phyloP scores from a whole-genome alignment of 345 rosid genomes.

The Murraya paniculata region DNA sequence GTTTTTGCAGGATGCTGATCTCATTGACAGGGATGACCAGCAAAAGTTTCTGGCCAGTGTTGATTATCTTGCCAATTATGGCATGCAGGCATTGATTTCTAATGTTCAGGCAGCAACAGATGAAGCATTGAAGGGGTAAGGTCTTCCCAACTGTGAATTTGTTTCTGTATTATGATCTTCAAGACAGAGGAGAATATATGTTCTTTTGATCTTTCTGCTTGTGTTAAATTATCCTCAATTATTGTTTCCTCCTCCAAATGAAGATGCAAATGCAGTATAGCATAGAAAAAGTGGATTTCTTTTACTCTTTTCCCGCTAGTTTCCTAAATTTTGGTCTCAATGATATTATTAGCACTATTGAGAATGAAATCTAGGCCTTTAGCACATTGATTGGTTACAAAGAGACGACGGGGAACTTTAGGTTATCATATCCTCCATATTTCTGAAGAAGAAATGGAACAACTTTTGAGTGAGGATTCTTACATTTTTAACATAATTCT shows the following conservation, averaged over 20 bases:
- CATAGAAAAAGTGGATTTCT: neutral
- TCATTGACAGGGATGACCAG: conserved; percentile 70
- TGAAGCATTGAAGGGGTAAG: conserved; percentile 79
- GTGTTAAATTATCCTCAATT: neutral
- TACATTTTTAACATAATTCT: neutral
- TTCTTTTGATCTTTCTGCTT: neutral
- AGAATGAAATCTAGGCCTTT: conserved; percentile 2
- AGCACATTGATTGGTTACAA: neutral
- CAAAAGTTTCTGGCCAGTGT: conserved; percentile 72
- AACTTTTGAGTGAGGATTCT: neutral
- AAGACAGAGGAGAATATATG: neutral
- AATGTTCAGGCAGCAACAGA: conserved; percentile 59
- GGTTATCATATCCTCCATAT: neutral
- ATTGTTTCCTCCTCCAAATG: neutral
- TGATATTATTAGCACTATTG: neutral
- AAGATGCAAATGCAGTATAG: neutral
- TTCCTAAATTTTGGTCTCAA: neutral
- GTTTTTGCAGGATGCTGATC: conserved; percentile 58
- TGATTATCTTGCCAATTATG: conserved; percentile 74
- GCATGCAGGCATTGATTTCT: conserved; percentile 53
- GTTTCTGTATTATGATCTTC: neutral
- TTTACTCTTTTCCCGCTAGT: neutral
- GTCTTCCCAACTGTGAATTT: conserved; percentile 2
- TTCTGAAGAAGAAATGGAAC: neutral
- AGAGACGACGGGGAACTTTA: neutral